Evolutionary conservation across 371 early-diverging fungal genomes (phyloP).

Genomic region (Syncephalastrum racemosum): DNA sequence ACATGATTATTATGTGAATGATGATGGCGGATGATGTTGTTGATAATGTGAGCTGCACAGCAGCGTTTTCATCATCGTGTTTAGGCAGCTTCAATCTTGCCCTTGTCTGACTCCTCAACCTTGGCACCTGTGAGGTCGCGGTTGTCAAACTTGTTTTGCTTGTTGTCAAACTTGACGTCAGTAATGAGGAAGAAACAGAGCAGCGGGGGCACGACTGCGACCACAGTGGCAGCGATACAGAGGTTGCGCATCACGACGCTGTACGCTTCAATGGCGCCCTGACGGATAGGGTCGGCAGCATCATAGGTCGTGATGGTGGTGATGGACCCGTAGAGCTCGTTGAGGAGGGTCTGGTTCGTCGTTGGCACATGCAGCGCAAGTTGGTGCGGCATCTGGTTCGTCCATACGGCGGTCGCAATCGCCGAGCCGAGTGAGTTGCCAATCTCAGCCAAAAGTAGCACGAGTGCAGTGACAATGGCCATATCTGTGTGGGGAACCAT

Average conservation of each 20-base stretch:
- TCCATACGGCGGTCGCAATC: constrained; percentile 51
- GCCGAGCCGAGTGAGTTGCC: constrained; percentile 44
- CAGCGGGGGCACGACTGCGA: constrained; percentile 19
- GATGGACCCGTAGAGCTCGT: constrained; percentile 20
- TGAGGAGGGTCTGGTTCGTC: constrained; percentile 26
- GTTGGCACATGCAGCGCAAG: constrained; percentile 38
- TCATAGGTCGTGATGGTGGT: constrained; percentile 16
- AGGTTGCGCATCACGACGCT: constrained; percentile 28
- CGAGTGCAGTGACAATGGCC: constrained; percentile 40
- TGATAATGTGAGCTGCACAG: no score
- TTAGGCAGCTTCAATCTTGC: no score
- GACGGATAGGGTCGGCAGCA: constrained; percentile 16
- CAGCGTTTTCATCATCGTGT: no score
- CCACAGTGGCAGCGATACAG: constrained; percentile 21
- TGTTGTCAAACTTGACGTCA: constrained; percentile 15
- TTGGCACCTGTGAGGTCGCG: constrained; percentile 17
- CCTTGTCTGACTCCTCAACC: background rate
- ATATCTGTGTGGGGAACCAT: constrained; percentile 35
- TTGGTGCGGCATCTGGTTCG: constrained; percentile 38
- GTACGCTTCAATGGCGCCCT: constrained; percentile 34
- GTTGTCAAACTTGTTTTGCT: constrained; percentile 20
- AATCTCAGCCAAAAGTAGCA: constrained; percentile 37
- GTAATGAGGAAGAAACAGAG: constrained; percentile 16
- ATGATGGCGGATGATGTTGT: no score
- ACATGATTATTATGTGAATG: no score